phyloP scores from a whole-genome alignment of 805 yeast species.

The Alloascoidea hylecoeti region DNA sequence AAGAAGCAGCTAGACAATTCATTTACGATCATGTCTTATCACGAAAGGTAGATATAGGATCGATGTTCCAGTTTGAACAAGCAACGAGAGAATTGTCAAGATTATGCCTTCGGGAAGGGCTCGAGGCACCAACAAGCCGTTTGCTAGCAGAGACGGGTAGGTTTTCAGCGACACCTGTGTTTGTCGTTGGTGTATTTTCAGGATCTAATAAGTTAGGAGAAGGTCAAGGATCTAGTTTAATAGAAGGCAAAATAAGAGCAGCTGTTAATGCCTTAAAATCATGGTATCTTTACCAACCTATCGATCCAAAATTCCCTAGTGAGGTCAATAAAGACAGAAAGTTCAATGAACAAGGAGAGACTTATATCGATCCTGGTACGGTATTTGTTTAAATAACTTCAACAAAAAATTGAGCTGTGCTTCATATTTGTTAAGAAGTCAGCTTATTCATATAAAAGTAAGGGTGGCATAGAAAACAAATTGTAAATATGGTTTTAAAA shows the following conservation, averaged over 20 bases:
- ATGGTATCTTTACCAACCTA: constrained; percentile 85
- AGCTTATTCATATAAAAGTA: too few relatives aligned
- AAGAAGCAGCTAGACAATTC: constrained; percentile 49
- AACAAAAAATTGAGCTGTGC: too few relatives aligned
- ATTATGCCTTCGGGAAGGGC: constrained; percentile 60
- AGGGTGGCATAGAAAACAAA: too few relatives aligned
- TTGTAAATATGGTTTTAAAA: too few relatives aligned
- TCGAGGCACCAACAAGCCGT: constrained; percentile 66
- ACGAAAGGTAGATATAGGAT: constrained; percentile 62
- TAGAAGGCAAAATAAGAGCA: constrained; percentile 87
- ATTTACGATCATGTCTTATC: constrained; percentile 65
- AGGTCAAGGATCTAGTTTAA: constrained; percentile 82
- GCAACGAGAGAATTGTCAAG: constrained; percentile 77
- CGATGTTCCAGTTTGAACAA: constrained; percentile 67
- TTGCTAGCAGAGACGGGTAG: constrained; percentile 92
- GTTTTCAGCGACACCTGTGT: constrained; percentile 67
- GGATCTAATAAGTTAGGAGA: constrained; percentile 81
- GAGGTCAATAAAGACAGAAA: constrained; percentile 18
- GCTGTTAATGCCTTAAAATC: constrained; percentile 82
- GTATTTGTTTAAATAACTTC: constrained; percentile 28
- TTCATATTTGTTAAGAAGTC: too few relatives aligned
- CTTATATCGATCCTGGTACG: constrained; percentile 27
- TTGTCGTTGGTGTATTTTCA: constrained; percentile 80
- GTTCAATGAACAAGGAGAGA: constrained; percentile 2
- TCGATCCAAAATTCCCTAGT: constrained; percentile 48